A percentile compares a stretch with the other conserved stretches of the same genome.
Conservation (phyloP, 2,329 filamentous ascomycete genomes). For the Exophiala xenobiotica region DNA sequence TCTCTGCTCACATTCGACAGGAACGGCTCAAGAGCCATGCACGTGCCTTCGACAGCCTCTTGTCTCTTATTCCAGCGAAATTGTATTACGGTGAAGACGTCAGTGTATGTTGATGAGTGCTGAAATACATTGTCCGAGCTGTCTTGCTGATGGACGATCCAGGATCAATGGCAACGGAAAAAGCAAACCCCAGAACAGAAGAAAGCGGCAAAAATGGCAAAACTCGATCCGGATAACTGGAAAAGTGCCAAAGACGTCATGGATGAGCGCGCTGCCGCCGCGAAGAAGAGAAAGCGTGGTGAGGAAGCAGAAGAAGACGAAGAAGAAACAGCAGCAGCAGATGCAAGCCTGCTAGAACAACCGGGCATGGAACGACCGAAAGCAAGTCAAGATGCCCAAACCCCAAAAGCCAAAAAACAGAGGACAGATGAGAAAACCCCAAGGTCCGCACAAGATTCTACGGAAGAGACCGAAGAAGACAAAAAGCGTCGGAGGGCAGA, state of each 20-base stretch:
- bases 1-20: conserved; percentile 36
- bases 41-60: conserved; percentile 79
- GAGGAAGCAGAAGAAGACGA: conserved; percentile 53
- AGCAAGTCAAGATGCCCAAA: conserved; percentile 13
- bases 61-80: conserved; percentile 86
- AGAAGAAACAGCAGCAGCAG: conserved; percentile 36
- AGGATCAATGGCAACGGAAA: conserved; percentile 93
- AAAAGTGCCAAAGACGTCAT: conserved; percentile 92
- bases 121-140: neutral
- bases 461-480: conserved; percentile 39
- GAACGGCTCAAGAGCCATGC: conserved; percentile 55
- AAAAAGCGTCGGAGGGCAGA: conserved; percentile 42
- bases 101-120: conserved; percentile 60
- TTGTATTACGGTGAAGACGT: conserved; percentile 86
- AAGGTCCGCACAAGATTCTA: no score
- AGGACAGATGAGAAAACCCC: conserved; percentile 29
- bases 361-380: conserved; percentile 15
- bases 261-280: conserved; percentile 71
- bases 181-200: conserved; percentile 94
- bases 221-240: conserved; percentile 85
- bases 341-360: conserved; percentile 15
- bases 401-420: conserved; percentile 22
- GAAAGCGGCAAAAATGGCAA: conserved; percentile 76
- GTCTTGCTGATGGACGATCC: conserved; percentile 21
- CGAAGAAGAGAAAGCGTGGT: conserved; percentile 73